Evolutionary conservation across 495 filamentous ascomycete species (phyloP).

Genomic region (Penicillium waksmanii): DNA sequence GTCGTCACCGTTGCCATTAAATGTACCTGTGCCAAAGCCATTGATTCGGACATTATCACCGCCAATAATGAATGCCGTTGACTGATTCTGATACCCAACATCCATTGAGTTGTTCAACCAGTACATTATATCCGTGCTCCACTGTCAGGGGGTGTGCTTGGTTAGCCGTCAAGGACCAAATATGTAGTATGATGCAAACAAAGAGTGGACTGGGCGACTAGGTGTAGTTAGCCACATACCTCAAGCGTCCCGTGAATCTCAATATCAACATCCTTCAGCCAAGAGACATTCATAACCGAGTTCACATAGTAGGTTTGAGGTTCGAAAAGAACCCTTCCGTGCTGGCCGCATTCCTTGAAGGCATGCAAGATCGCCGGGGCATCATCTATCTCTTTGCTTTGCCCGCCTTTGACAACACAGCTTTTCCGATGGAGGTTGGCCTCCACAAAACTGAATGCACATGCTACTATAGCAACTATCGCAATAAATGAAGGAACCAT

Average conservation of each 20-base stretch:
- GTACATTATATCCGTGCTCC: slow-evolving; percentile 49
- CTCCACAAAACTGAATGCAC: not conserved
- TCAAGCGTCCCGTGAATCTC: slow-evolving; percentile 41
- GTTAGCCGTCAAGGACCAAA: no score
- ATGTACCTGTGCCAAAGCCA: slow-evolving; percentile 42
- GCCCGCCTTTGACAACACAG: not conserved
- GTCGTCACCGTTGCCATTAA: slow-evolving; percentile 49
- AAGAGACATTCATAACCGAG: slow-evolving; percentile 46
- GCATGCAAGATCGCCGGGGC: slow-evolving; percentile 45
- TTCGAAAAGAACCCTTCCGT: slow-evolving; percentile 43
- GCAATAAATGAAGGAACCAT: no score
- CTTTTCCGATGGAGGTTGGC: not conserved
- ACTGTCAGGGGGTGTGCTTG: slow-evolving; percentile 19
- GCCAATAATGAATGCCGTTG: slow-evolving; percentile 50
- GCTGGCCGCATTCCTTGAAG: slow-evolving; percentile 41
- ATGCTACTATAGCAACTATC: not conserved
- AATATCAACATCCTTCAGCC: slow-evolving; percentile 46
- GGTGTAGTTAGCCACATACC: slow-evolving; percentile 9
- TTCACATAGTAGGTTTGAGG: slow-evolving; percentile 44
- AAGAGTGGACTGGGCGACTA: no score
- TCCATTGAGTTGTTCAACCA: slow-evolving; percentile 49
- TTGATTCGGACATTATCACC: slow-evolving; percentile 45
- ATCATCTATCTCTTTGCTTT: slow-evolving; percentile 32
- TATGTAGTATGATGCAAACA: no score
- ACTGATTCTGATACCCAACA: slow-evolving; percentile 54